These are phyloP conservation scores for sunflower (Helianthus annuus) DNA, from an alignment of 129 eudicot genomes.

Conservation along the genomic window DNA sequence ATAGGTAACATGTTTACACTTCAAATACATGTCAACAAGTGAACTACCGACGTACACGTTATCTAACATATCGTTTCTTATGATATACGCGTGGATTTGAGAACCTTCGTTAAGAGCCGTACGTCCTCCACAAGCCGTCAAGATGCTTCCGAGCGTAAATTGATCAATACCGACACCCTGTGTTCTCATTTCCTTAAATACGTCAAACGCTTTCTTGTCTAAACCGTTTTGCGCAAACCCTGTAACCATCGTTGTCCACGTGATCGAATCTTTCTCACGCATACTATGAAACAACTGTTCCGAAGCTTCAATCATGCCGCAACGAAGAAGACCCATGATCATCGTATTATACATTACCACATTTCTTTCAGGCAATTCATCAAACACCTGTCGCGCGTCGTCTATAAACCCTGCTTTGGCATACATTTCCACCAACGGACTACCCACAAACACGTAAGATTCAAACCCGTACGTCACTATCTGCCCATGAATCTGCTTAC, in stretches of 20 bases:
- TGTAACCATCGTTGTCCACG: conserved; percentile 93
- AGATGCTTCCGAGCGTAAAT: conserved; percentile 84
- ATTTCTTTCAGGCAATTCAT: conserved; percentile 71
- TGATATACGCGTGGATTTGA: conserved; percentile 67
- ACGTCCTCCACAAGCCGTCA: conserved; percentile 81
- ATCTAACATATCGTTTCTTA: conserved; percentile 47
- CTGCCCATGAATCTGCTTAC: conserved; percentile 78
- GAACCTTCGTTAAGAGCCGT: conserved; percentile 65
- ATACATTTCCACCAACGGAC: conserved; percentile 88
- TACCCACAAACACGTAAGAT: conserved; percentile 79
- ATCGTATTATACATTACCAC: conserved; percentile 78
- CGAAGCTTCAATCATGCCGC: conserved; percentile 76
- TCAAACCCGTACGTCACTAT: conserved; percentile 64
- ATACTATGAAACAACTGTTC: conserved; percentile 47
- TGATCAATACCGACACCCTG: conserved; percentile 65
- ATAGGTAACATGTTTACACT: conserved; percentile 59
- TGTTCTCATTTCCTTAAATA: conserved; percentile 60
- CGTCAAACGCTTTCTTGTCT: conserved; percentile 51
- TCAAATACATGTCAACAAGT: conserved; percentile 84
- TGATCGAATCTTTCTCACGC: conserved; percentile 77
- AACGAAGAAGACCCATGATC: conserved; percentile 70
- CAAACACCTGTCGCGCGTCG: conserved; percentile 63
- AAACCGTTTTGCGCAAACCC: conserved; percentile 76
- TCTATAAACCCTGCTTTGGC: conserved; percentile 56
- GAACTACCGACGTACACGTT: conserved; percentile 85